phyloP scores from a whole-genome alignment of 1,284 basidiomycete genomes.

The Apiotrichum akiyoshidainum region DNA sequence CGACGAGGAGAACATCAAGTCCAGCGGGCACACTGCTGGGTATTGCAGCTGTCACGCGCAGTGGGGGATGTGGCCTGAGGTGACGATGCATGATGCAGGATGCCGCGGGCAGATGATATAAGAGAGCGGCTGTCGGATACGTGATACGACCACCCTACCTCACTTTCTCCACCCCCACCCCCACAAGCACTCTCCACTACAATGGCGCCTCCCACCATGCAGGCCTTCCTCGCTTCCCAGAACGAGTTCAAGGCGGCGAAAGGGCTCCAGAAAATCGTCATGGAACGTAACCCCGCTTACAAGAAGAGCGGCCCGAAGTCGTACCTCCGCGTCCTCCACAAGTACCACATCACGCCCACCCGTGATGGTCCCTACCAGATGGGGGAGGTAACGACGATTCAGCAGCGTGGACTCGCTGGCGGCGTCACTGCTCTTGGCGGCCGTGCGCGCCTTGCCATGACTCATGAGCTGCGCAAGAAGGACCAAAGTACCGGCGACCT shows the following conservation, averaged over 20 bases:
- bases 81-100: too few species aligned
- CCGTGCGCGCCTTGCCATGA: background rate
- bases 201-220: background rate
- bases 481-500: background rate
- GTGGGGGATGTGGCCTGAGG: too few species aligned
- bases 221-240: background rate
- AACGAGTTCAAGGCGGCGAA: background rate
- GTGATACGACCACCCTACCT: too few species aligned
- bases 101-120: background rate
- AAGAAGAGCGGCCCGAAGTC: conserved; percentile 8
- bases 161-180: background rate
- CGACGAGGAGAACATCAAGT: too few species aligned
- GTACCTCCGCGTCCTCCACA: conserved; percentile 7
- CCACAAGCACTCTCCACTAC: background rate
- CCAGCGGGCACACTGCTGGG: too few species aligned
- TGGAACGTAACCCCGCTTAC: conserved; percentile 5
- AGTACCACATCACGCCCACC: conserved; percentile 9
- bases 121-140: background rate
- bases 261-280: background rate
- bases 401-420: conserved; percentile 4
- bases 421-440: background rate
- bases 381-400: too few species aligned
- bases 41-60: too few species aligned
- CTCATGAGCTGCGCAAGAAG: background rate
- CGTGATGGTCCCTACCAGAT: conserved; percentile 7